Evolutionary conservation across 2,329 filamentous ascomycete genomes (phyloP).

Genomic region (Pestalotiopsis sp.): DNA sequence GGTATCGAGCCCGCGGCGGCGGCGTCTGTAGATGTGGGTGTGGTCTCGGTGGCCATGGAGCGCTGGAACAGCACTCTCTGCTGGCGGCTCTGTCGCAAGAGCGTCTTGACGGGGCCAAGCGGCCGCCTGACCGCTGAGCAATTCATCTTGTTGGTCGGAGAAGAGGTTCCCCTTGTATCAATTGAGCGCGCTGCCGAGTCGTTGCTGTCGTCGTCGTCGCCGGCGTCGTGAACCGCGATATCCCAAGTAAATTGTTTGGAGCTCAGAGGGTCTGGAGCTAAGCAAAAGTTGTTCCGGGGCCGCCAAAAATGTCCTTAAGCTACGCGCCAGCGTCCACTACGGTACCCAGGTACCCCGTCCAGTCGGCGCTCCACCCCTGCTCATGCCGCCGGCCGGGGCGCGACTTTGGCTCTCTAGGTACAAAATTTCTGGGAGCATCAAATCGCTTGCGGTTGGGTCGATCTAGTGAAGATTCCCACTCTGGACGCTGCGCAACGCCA

Average conservation of each 20-base stretch:
- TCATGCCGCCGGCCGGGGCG: neutral
- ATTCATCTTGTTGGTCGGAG: constrained; percentile 49
- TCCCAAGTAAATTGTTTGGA: constrained; percentile 1
- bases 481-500: neutral
- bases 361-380: neutral
- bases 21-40: constrained; percentile 16
- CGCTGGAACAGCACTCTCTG: constrained; percentile 41
- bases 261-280: neutral
- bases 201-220: neutral
- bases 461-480: neutral
- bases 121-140: constrained; percentile 63
- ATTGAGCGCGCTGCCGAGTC: neutral
- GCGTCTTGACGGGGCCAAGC: constrained; percentile 67
- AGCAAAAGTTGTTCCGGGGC: constrained; percentile 10
- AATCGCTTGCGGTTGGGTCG: neutral
- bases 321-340: neutral
- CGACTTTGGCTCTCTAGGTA: constrained; percentile 2
- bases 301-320: neutral
- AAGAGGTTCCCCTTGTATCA: neutral
- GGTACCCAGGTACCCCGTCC: neutral
- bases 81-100: constrained; percentile 58
- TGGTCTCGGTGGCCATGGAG: constrained; percentile 46
- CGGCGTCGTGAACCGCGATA: neutral
- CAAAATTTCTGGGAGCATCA: constrained; percentile 5
- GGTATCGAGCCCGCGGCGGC: constrained; percentile 8